Evolutionary conservation across 2,329 filamentous ascomycete genomes (phyloP), one percentile per base, ranked within the genome.

Genomic region (Nemania bipapillata): DNA sequence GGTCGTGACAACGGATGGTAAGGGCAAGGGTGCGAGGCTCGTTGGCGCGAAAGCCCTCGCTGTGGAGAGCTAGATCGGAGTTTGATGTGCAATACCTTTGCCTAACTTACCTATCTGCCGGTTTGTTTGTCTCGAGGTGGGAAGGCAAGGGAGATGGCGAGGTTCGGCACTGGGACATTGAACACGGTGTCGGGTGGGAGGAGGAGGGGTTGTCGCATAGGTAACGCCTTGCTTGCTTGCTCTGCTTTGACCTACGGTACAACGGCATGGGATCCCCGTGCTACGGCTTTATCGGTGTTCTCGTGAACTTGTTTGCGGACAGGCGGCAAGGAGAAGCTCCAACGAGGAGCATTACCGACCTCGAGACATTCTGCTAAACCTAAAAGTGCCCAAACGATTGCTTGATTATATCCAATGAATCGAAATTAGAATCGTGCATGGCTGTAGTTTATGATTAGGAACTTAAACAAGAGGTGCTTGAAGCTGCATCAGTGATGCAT

Each of bases 11-110:
- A 78, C 91, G 73, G 85, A 90, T 72, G 83, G 80, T 17, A 82
- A 86, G 58, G 86, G 85, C 12, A 86, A 84, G 20, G 86, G 53
- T 28, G 74, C 75, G 32, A 74, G 85, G 80, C 76, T 97, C 68
- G 89, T 97, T 7, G 94, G 94, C 15, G 85, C 91, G 64, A 95
- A 93, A 85, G 92, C 91, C 11, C 82, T 93, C 81, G 88, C 91
- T 28, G 85, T 97, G 70, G 94, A 97, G 85, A 89, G 86, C 75
- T 91, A 66, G 66, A 15, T 40, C 4, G 40, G 5, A 3, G 15
- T 8, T 40, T 4, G 40, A 15, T 12, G 5, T 45, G 40, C 9
- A 4, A 32, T 32, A 45, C n/a, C n/a, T n/a, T n/a, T n/a, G n/a
- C 17, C 40, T n/a, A 6, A 17, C 40, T n/a, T 6, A 45, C 15